These are phyloP conservation scores for Arthrobotrys conoides DNA, from an alignment of 2,329 filamentous ascomycete species.

Conservation along the genomic window DNA sequence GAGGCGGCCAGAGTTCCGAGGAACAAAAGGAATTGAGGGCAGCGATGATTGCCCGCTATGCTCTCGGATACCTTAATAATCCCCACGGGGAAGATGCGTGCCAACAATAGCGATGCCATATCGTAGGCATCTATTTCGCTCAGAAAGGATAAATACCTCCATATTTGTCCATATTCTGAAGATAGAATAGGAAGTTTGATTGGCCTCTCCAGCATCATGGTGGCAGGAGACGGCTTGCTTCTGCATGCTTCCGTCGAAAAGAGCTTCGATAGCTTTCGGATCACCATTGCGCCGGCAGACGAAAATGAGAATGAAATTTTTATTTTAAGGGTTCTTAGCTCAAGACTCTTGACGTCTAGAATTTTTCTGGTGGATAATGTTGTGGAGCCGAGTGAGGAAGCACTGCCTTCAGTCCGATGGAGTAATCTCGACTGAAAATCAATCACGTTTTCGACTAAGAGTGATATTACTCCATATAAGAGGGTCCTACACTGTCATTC, in stretches of 20 bases:
- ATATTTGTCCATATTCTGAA: background rate
- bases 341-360: background rate
- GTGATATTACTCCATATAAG: background rate
- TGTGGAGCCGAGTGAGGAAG: background rate
- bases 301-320: background rate
- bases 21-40: background rate
- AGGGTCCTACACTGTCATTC: background rate
- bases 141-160: background rate
- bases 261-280: background rate
- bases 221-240: background rate
- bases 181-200: background rate
- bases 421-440: background rate
- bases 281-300: background rate
- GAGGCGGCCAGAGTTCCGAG: background rate
- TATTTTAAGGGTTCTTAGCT: background rate
- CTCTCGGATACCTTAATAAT: background rate
- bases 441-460: background rate
- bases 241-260: background rate
- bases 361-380: background rate
- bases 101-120: background rate
- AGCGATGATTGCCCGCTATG: background rate
- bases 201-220: background rate
- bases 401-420: background rate
- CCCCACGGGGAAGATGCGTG: background rate
- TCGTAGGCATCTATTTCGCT: background rate